Percentiles rank a stretch among this genome's conserved stretches.
Evolutionary conservation across 164 flowering plant species (phyloP).

Genomic region (Liriodendron chinense): DNA sequence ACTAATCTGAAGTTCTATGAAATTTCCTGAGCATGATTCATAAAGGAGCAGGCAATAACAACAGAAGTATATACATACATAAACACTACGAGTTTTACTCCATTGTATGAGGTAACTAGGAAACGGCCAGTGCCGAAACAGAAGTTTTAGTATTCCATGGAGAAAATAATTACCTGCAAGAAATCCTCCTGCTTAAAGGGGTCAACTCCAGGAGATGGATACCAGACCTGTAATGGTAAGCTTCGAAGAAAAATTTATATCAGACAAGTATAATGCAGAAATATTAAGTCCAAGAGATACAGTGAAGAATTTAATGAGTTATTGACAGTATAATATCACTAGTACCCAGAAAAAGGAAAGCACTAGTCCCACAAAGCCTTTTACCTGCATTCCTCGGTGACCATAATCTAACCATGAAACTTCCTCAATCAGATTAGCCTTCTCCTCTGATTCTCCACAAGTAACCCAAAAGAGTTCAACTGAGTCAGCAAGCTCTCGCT

Average conservation of each 20-base stretch:
- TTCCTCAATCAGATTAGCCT: conserved; percentile 84
- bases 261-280: conserved; percentile 36
- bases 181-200: conserved; percentile 94
- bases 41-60: no score
- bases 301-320: background rate
- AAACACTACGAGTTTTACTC: no score
- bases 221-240: conserved; percentile 83
- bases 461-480: conserved; percentile 97
- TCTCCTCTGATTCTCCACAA: conserved; percentile 89
- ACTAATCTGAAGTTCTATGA: no score
- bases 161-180: conserved; percentile 63
- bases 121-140: background rate
- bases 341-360: background rate
- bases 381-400: conserved; percentile 98
- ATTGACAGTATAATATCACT: background rate
- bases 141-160: background rate
- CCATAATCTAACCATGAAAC: conserved; percentile 98
- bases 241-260: conserved; percentile 47
- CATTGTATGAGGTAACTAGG: background rate
- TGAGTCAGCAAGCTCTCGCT: conserved; percentile 85
- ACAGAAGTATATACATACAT: no score
- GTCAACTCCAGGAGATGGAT: conserved; percentile 92
- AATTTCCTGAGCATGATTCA: no score
- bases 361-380: conserved; percentile 6
- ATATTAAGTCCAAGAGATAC: background rate